Evolutionary conservation across 1,139 yeast genomes (phyloP).

Genomic region (Hyphopichia khmerensis): DNA sequence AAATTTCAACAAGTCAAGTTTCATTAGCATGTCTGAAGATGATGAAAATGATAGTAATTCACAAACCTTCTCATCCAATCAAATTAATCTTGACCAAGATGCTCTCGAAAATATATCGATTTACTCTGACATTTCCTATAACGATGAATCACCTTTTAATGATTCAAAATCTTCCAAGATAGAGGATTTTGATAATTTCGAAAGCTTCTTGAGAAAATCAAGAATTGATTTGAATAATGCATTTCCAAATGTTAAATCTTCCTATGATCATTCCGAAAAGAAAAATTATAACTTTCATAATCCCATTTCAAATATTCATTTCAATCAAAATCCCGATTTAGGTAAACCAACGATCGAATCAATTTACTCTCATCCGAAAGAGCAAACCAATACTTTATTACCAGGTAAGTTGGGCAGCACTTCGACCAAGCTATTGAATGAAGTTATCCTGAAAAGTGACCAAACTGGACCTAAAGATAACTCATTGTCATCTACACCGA

Average conservation of each 20-base stretch:
- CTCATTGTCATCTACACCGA: conserved; percentile 4
- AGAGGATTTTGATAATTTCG: conserved; percentile 29
- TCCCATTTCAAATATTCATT: conserved; percentile 32
- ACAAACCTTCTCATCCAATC: not conserved
- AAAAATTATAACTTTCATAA: conserved; percentile 31
- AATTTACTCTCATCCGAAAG: conserved; percentile 13
- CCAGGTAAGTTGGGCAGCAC: conserved; percentile 1
- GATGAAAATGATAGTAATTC: conserved; percentile 3
- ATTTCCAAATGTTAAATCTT: conserved; percentile 14
- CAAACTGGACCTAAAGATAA: conserved; percentile 3
- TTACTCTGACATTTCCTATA: conserved; percentile 27
- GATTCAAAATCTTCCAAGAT: conserved; percentile 3
- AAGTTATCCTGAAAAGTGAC: conserved; percentile 15
- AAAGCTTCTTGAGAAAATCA: conserved; percentile 34
- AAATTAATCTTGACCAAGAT: conserved; percentile 2
- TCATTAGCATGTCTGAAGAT: conserved; percentile 1
- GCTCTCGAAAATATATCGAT: conserved; percentile 22
- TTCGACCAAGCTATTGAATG: conserved; percentile 16
- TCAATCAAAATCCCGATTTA: conserved; percentile 15
- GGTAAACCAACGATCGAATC: conserved; percentile 32
- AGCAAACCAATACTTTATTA: conserved; percentile 4
- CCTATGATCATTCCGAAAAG: conserved; percentile 16
- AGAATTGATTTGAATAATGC: conserved; percentile 30
- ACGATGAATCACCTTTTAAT: conserved; percentile 17
- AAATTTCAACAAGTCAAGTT: not conserved